phyloP scores from a whole-genome alignment of 2,329 filamentous ascomycete genomes.

The Calonectria fujianensis region DNA sequence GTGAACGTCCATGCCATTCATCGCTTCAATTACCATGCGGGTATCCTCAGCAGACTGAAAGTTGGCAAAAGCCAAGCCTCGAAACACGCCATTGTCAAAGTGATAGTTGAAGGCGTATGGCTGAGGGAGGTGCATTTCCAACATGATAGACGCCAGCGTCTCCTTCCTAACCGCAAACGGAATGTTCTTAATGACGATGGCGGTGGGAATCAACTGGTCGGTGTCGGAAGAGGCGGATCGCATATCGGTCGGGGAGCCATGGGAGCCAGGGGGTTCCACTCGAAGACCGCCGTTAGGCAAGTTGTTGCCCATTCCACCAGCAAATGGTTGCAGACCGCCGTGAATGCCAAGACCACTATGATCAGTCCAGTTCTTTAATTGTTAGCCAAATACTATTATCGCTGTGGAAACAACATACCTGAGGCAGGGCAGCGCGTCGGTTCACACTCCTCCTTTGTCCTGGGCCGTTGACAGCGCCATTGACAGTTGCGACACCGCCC shows the following conservation, averaged over 20 bases:
- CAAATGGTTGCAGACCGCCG: slow-evolving; percentile 60
- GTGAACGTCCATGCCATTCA: slow-evolving; percentile 97
- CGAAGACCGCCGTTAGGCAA: slow-evolving; percentile 66
- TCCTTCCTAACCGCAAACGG: slow-evolving; percentile 99
- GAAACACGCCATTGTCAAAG: slow-evolving; percentile 98
- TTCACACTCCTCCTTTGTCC: slow-evolving; percentile 73
- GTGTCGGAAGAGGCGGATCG: slow-evolving; percentile 70
- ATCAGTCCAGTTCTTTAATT: slow-evolving; percentile 70
- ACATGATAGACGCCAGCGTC: slow-evolving; percentile 93
- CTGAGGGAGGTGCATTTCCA: slow-evolving; percentile 92
- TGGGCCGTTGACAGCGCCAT: slow-evolving; percentile 79
- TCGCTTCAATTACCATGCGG: slow-evolving; percentile 89
- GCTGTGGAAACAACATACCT: slow-evolving; percentile 73
- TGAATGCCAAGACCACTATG: slow-evolving; percentile 66
- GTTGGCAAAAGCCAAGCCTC: slow-evolving; percentile 97
- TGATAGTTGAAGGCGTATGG: slow-evolving; percentile 99
- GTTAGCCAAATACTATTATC: slow-evolving; percentile 37
- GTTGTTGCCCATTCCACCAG: slow-evolving; percentile 60
- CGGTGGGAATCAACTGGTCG: slow-evolving; percentile 96
- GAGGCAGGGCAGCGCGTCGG: slow-evolving; percentile 79
- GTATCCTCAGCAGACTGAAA: slow-evolving; percentile 98
- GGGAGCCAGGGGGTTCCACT: slow-evolving; percentile 64
- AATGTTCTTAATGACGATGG: slow-evolving; percentile 99
- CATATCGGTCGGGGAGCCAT: slow-evolving; percentile 63
- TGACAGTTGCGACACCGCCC: slow-evolving; percentile 78